These are phyloP conservation scores for Populus deltoides DNA, from an alignment of 345 rosid species.

Conservation along the genomic window DNA sequence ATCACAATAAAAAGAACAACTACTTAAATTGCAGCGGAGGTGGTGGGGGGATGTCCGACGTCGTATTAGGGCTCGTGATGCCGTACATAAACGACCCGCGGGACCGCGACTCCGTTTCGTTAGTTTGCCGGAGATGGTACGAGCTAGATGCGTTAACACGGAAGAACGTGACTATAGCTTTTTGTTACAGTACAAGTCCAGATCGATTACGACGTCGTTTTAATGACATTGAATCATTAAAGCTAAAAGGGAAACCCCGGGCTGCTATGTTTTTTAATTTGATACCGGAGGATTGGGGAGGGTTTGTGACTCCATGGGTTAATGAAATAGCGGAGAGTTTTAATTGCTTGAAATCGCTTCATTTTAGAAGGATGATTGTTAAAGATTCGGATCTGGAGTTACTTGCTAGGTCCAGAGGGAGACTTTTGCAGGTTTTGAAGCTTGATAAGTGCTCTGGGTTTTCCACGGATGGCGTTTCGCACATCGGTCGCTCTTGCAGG, in stretches of 20 bases:
- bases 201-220: slow-evolving; percentile 61
- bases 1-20: neutral
- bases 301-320: slow-evolving; percentile 18
- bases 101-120: slow-evolving; percentile 68
- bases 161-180: slow-evolving; percentile 72
- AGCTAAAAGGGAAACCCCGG: neutral
- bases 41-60: slow-evolving; percentile 35
- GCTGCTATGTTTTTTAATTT: neutral
- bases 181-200: slow-evolving; percentile 69
- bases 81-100: slow-evolving; percentile 60
- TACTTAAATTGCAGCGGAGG: neutral
- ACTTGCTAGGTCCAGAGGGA: slow-evolving; percentile 47
- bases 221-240: neutral
- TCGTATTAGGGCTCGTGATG: slow-evolving; percentile 56
- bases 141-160: slow-evolving; percentile 68
- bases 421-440: slow-evolving; percentile 51
- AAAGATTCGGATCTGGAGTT: slow-evolving; percentile 70
- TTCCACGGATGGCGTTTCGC: slow-evolving; percentile 76
- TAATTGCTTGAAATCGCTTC: slow-evolving; percentile 59
- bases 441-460: slow-evolving; percentile 92
- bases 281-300: neutral
- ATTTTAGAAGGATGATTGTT: slow-evolving; percentile 82
- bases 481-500: slow-evolving; percentile 72
- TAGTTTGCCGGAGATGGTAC: slow-evolving; percentile 66
- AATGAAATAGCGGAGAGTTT: slow-evolving; percentile 48